A percentile compares a stretch with the other conserved stretches of the same genome.
These are phyloP conservation scores for Aspergillus kassunensis DNA, from an alignment of 495 filamentous ascomycete genomes.

Conservation along the genomic window DNA sequence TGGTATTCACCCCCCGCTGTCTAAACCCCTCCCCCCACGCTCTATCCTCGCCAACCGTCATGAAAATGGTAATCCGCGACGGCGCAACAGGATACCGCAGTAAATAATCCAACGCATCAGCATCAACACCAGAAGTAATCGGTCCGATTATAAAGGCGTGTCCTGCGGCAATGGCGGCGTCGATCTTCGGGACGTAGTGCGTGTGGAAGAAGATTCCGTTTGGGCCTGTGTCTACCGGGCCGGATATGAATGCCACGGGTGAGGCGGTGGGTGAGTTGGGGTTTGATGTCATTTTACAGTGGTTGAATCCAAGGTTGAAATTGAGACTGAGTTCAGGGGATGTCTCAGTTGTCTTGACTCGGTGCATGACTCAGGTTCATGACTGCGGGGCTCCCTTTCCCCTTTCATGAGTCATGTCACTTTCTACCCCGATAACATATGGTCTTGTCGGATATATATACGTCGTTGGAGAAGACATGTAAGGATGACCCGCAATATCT, in stretches of 20 bases:
- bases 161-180: conserved; percentile 16
- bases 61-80: conserved; percentile 23
- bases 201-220: conserved; percentile 20
- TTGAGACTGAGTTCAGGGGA: too few species aligned
- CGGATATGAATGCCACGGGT: conserved; percentile 26
- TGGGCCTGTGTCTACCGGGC: conserved; percentile 24
- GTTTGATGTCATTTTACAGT: not conserved
- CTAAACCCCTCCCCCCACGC: conserved; percentile 18
- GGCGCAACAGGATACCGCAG: conserved; percentile 19
- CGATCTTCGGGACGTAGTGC: conserved; percentile 20
- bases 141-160: conserved; percentile 26
- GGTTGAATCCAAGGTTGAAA: not conserved
- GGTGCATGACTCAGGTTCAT: too few species aligned
- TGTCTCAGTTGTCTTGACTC: too few species aligned
- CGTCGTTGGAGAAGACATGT: too few species aligned
- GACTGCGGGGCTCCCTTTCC: too few species aligned
- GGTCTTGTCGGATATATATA: too few species aligned
- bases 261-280: not conserved
- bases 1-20: conserved; percentile 14
- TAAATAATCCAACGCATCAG: conserved; percentile 27
- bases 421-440: too few species aligned
- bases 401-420: too few species aligned
- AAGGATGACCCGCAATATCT: too few species aligned
- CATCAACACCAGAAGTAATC: conserved; percentile 23
- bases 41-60: conserved; percentile 19